Conservation (phyloP, 345 rosid genomes). For the Gossypium bickii region DNA sequence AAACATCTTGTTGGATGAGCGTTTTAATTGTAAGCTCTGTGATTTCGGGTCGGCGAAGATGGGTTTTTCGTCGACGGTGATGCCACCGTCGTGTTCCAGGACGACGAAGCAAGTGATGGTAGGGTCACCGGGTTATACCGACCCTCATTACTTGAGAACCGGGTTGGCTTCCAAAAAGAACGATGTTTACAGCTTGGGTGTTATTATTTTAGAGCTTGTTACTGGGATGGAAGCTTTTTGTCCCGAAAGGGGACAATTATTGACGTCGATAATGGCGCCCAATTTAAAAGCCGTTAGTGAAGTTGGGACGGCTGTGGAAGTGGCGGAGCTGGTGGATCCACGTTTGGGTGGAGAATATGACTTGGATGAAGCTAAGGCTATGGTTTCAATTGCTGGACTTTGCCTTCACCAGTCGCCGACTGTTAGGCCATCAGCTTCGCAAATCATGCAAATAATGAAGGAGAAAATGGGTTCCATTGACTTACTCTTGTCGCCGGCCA, state of each 20-base stretch:
- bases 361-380: slow-evolving; percentile 47
- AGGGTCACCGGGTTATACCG: slow-evolving; percentile 89
- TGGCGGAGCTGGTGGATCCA: slow-evolving; percentile 57
- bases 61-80: slow-evolving; percentile 70
- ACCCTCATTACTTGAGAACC: slow-evolving; percentile 75
- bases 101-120: slow-evolving; percentile 46
- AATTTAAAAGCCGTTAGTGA: slow-evolving; percentile 25
- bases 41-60: slow-evolving; percentile 83
- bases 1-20: slow-evolving; percentile 64
- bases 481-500: slow-evolving; percentile 16
- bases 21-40: slow-evolving; percentile 70
- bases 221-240: slow-evolving; percentile 75
- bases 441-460: slow-evolving; percentile 36
- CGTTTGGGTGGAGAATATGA: slow-evolving; percentile 40
- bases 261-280: slow-evolving; percentile 42
- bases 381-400: slow-evolving; percentile 43
- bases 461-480: slow-evolving; percentile 36
- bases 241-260: slow-evolving; percentile 46
- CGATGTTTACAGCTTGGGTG: slow-evolving; percentile 82
- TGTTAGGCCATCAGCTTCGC: slow-evolving; percentile 57
- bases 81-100: slow-evolving; percentile 33
- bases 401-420: slow-evolving; percentile 52
- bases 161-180: slow-evolving; percentile 82
- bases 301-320: slow-evolving; percentile 16
- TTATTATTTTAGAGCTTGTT: slow-evolving; percentile 61